Base-by-base conservation (phyloP, 2,329 filamentous ascomycete genomes). In the Penicillium sp. region DNA sequence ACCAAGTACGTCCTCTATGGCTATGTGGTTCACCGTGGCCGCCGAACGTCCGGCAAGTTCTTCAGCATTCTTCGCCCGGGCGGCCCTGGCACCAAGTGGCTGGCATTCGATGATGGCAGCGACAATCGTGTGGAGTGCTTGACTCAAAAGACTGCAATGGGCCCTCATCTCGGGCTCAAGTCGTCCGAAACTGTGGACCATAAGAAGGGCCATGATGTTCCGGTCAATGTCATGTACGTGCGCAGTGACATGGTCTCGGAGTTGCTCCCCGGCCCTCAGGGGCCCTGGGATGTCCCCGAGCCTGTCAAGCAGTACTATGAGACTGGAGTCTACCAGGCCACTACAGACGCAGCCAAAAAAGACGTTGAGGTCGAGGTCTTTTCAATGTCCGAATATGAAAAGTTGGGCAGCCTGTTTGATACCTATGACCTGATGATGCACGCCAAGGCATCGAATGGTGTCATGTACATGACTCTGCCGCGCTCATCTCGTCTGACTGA, bases 31-130 rank as follows among this genome's bases (percentile, higher is more conserved):
- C 86, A 89, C 68, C 82, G 82, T 61, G 85, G 85, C 28, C 81
- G 81, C 46, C 81, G 87, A 16, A 83, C 83, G 22, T 87, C 85
- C 5, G 82, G 82, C 52, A 80, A 83, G 40, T 88, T 87, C 74
- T 84, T 85, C 65, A 82, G 83, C n/a, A 82, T 87, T 37, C 72
- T 89, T 52, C 81, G 86, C 33, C 86, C 86, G 0, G 79, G 80
- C 48, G 85, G 85, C 2, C 81, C 82, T 6, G 81, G 79, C 10
- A 79, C 81, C 8, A 82, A 80, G 49, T 89, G 86, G 86, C 83
- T 88, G 57, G 81, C 80, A 37, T 88, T 87, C 64, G 81, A 84
- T 35, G 83, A 85, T 64, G 81, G 80, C 57, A 81, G 82, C 33
- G 82, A 83, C 35, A 84, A 84, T 59, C 80, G 81, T 54, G 84